These are phyloP conservation scores for Astrothelium subdiscretum DNA, from an alignment of 495 filamentous ascomycete genomes.

Conservation along the genomic window DNA sequence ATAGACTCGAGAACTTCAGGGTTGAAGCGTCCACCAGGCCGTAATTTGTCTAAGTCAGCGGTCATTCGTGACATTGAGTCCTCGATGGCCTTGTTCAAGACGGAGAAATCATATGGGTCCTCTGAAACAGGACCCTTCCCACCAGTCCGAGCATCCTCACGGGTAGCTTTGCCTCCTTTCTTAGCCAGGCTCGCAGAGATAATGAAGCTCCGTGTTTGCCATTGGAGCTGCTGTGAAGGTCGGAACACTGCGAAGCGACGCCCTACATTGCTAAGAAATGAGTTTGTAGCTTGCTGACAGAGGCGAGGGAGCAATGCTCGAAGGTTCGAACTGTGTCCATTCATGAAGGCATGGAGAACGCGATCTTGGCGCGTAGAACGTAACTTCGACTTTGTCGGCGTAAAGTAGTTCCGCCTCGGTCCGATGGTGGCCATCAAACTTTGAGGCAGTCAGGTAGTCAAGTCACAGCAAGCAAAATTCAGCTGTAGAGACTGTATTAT, in stretches of 20 bases:
- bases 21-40: constrained; percentile 56
- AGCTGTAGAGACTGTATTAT: too few species aligned
- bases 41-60: constrained; percentile 54
- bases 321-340: background rate
- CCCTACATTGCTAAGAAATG: background rate
- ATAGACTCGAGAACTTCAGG: constrained; percentile 53
- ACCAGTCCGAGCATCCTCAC: constrained; percentile 10
- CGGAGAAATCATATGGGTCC: constrained; percentile 59
- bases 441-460: too few species aligned
- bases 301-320: background rate
- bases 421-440: background rate
- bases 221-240: background rate
- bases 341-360: background rate
- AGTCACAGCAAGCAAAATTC: too few species aligned
- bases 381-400: background rate
- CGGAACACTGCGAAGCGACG: background rate
- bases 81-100: constrained; percentile 48
- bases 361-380: background rate
- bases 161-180: constrained; percentile 28
- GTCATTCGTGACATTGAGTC: constrained; percentile 44
- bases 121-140: constrained; percentile 15
- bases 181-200: constrained; percentile 19
- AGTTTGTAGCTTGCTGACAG: background rate
- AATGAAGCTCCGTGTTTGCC: constrained; percentile 13
- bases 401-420: background rate